Conservation (phyloP, 2,329 filamentous ascomycete genomes). For the Fusarium albidum region DNA sequence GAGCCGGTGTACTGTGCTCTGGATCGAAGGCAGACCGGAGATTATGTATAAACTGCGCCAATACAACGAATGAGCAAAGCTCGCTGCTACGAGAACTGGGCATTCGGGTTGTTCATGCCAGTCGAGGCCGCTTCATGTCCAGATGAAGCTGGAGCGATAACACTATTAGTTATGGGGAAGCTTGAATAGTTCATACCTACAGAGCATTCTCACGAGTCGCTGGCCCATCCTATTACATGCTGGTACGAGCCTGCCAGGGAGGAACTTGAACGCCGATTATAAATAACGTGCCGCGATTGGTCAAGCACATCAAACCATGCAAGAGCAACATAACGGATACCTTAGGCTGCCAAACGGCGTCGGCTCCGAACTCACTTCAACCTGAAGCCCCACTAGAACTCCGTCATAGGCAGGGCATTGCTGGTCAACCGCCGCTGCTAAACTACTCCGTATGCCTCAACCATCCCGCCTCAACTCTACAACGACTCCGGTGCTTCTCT, state of each 20-base stretch:
- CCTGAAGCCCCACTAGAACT: constrained; percentile 38
- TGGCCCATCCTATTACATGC: no score
- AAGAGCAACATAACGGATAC: constrained; percentile 1
- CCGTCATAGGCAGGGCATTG: constrained; percentile 37
- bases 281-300: constrained; percentile 33
- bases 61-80: constrained; percentile 34
- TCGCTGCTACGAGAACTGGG: constrained; percentile 2
- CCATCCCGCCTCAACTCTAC: constrained; percentile 47
- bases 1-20: constrained; percentile 24
- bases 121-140: no score
- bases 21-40: constrained; percentile 15
- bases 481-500: constrained; percentile 53
- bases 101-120: not conserved
- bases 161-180: no score
- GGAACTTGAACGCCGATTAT: constrained; percentile 21
- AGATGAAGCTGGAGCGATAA: no score
- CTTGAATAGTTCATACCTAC: no score
- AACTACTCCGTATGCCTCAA: constrained; percentile 55
- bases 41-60: constrained; percentile 39
- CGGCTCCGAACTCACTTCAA: no score
- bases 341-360: no score
- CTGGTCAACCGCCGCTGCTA: constrained; percentile 25
- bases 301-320: not conserved
- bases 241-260: not conserved
- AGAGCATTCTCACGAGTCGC: no score